Evolutionary conservation across 2,329 filamentous ascomycete species (phyloP), one percentile per base, ranked within the genome.

Genomic region (Drechslerella dactyloides): DNA sequence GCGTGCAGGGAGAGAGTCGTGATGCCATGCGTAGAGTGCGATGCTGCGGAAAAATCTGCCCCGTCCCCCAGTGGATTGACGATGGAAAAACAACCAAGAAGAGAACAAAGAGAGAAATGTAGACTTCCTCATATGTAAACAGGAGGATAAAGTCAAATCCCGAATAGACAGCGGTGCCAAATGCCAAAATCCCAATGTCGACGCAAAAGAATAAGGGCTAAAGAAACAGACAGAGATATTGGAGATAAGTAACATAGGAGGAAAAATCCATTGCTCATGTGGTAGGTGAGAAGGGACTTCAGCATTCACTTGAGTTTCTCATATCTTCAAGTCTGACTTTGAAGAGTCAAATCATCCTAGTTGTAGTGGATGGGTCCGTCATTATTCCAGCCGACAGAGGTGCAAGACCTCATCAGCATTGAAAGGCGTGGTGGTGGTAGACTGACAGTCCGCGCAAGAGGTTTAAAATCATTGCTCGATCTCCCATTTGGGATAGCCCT

Each of bases 11-110:
- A 57, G 40, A 27, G 35, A 52, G 64, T 69, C 57, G 57, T 69
- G 64, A 69, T 60, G 46, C 46, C 59, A 51, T 59, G 56, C 54
- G 64, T 62, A 57, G 37, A 46, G 61, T 60, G 11, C 48, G 57
- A 62, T 69, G 52, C 64, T 52, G 64, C 64, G 56, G 56, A 69
- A 57, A 42, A 17, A 69, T 69, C 64, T 69, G 62, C 57, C 57
- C 64, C 64, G 61, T 62, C 33, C 57, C 52, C 56, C 55, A 61
- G 44, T 35, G 44, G 50, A 58, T 55, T 42, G 48, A 44, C 56
- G 46, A 21, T 61, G 30, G 23, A 53, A 27, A 37, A 13, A 40
- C 37, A 33, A 8, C 27, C 23, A 44, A 24, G 21, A 42, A 42
- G n/a, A 42, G 33, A 35, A 44, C 8, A 42, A 61, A 33, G 37